A percentile compares a stretch with the other conserved stretches of the same genome.
These are phyloP conservation scores for Apiotrichum mycotoxinovorans DNA, from an alignment of 1,284 basidiomycete genomes.

Conservation along the genomic window DNA sequence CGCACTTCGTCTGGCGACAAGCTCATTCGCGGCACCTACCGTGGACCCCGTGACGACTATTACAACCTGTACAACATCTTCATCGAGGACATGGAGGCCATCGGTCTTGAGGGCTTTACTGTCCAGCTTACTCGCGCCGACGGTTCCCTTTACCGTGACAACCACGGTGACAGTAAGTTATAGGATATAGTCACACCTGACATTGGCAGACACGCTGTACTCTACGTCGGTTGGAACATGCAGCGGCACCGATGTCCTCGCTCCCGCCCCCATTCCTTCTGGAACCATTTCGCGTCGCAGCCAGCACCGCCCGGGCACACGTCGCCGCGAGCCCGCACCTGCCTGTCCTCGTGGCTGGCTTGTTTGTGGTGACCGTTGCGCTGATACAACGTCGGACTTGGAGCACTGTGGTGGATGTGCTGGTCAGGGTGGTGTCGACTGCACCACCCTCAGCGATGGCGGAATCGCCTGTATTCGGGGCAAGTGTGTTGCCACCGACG, in stretches of 20 bases:
- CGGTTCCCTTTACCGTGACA: slow-evolving; percentile 11
- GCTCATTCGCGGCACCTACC: slow-evolving; percentile 7
- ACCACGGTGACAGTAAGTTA: slow-evolving; percentile 9
- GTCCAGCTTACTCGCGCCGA: slow-evolving; percentile 8
- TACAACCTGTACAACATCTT: slow-evolving; percentile 13
- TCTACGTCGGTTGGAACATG: neutral
- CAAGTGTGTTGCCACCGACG: slow-evolving; percentile 5
- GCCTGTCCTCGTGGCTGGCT: slow-evolving; percentile 2
- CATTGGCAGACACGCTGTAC: slow-evolving; percentile 9
- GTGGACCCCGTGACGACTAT: slow-evolving; percentile 3
- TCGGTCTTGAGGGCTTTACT: neutral
- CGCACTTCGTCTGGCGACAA: slow-evolving; percentile 3
- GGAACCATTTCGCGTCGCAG: neutral
- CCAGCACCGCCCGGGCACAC: neutral
- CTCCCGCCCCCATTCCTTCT: neutral
- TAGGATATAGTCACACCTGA: neutral
- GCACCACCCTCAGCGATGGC: slow-evolving; percentile 12
- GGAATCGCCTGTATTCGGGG: slow-evolving; percentile 10
- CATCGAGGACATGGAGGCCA: slow-evolving; percentile 7
- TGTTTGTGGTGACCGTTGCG: slow-evolving; percentile 5
- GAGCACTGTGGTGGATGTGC: slow-evolving; percentile 21
- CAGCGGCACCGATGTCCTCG: slow-evolving; percentile 13
- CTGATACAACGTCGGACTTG: slow-evolving; percentile 4
- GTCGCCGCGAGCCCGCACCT: neutral
- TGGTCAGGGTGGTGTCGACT: slow-evolving; percentile 16